Conservation (phyloP, 495 filamentous ascomycete genomes). For the Podospora appendiculata region DNA sequence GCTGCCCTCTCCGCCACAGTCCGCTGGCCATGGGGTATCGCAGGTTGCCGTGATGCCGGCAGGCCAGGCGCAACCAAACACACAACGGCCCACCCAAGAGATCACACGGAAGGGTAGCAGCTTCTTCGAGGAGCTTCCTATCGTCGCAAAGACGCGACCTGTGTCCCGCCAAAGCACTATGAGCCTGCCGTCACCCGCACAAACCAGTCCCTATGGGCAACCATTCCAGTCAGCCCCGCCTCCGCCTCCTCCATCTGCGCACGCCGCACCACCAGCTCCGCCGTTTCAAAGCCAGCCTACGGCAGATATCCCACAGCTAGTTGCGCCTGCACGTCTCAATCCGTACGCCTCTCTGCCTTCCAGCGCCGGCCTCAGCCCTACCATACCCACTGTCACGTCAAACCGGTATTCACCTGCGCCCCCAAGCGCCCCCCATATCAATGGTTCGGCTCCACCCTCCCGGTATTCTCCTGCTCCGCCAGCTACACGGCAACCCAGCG, state of each 20-base stretch:
- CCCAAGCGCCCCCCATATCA: constrained; percentile 28
- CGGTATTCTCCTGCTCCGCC: constrained; percentile 49
- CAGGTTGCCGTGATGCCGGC: constrained; percentile 23
- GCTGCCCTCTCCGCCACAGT: constrained; percentile 24
- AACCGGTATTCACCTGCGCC: constrained; percentile 58
- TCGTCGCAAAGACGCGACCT: constrained; percentile 49
- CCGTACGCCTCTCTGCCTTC: constrained; percentile 50
- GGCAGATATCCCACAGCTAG: constrained; percentile 28
- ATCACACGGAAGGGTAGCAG: constrained; percentile 36
- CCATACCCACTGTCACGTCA: constrained; percentile 30
- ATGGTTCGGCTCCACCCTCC: constrained; percentile 28
- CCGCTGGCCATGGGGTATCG: constrained; percentile 25
- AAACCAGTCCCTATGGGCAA: constrained; percentile 25
- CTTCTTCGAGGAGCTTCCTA: constrained; percentile 88
- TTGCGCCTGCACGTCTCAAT: constrained; percentile 51
- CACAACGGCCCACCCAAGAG: constrained; percentile 21
- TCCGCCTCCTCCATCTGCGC: background rate
- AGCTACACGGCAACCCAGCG: constrained; percentile 24
- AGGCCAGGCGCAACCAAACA: constrained; percentile 16
- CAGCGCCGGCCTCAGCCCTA: constrained; percentile 29
- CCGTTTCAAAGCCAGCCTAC: constrained; percentile 14
- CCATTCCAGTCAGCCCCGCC: constrained; percentile 23
- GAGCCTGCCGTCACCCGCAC: constrained; percentile 28
- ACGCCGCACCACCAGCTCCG: constrained; percentile 11
- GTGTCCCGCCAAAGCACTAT: constrained; percentile 32